Base-by-base conservation (phyloP, 768 basidiomycete genomes). In the Mrakia frigida region DNA sequence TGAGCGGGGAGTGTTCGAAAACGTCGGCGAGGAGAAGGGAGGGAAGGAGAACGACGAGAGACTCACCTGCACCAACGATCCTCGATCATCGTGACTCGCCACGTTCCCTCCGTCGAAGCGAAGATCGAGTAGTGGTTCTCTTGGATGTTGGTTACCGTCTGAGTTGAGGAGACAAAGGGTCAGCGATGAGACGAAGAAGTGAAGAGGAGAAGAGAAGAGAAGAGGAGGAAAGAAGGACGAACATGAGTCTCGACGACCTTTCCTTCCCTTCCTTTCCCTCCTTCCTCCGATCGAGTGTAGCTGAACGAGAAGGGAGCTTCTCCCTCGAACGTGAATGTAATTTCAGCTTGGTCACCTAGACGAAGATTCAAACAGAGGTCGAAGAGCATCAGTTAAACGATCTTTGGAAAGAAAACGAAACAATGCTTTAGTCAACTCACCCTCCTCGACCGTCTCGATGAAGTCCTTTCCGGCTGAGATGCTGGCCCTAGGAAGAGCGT, bases 231-330 rank as follows among this genome's bases (percentile, higher is more conserved):
- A 37, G 7, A 21, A 35, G 5, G 43, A 79, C 81, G 72, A 50
- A 82, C 83, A 74, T 82, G 82, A 16, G 83, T 82, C 41, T 84
- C 83, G 28, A 82, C 80, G 5, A 83, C 81, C 70, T 71, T 79
- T 0, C 77, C 60, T 46, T 25, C 28, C 14, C 46, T 14, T 50
- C 46, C 46, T 14, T 50, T 50, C 46, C 16, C 14, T 18, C 16
- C 31, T 6, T 10, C 31, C 83, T 93, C 92, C 2, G 92, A 87
- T 67, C 93, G 88, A 82, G 94, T 92, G 84, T 95, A 95, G 0
- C 94, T 94, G 84, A 99, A 98, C 0, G 94, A 91, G 85, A 98
- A 99, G 0, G 97, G 97, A 25, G 97, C 91, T 82, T 92, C 91
- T 63, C 97, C 97, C 43, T 90, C 86, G 73, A 99, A 87, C 4